Conservation (phyloP, 2,329 filamentous ascomycete genomes). For the Cryphonectria radicalis region DNA sequence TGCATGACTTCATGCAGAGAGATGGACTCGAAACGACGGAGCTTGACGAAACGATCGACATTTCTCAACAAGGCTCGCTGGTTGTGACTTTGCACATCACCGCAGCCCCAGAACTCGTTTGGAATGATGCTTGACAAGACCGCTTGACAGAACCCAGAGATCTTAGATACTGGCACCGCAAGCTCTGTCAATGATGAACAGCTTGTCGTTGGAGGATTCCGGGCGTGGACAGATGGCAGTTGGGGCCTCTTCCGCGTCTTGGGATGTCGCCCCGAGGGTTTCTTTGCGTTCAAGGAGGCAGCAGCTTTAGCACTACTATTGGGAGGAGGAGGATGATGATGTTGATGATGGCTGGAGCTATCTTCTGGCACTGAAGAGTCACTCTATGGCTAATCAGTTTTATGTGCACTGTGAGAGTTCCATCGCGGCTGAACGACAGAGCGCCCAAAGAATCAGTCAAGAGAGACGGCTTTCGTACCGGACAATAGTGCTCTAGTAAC, state of each 20-base stretch:
- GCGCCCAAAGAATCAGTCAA: not conserved
- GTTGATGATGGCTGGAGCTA: conserved; percentile 1
- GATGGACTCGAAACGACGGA: conserved; percentile 81
- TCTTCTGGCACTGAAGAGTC: not conserved
- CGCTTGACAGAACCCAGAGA: conserved; percentile 87
- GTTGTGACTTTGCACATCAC: conserved; percentile 61
- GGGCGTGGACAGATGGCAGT: conserved; percentile 12
- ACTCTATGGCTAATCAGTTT: conserved; percentile 19
- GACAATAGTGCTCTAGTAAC: conserved; percentile 81
- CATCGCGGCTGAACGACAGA: conserved; percentile 3
- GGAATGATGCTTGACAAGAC: conserved; percentile 76
- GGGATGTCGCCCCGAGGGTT: conserved; percentile 18
- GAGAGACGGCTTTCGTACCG: conserved; percentile 47
- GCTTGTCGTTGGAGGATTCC: conserved; percentile 38
- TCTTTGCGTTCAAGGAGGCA: conserved; percentile 7
- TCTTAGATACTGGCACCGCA: conserved; percentile 67
- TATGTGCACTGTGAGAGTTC: conserved; percentile 8
- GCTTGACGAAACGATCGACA: conserved; percentile 75
- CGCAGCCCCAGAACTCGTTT: conserved; percentile 71
- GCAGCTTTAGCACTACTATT: conserved; percentile 19
- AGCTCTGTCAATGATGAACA: conserved; percentile 62
- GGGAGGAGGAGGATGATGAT: too few species aligned
- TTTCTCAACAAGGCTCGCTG: conserved; percentile 63
- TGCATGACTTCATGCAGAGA: conserved; percentile 79
- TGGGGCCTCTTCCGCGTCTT: conserved; percentile 25